These are phyloP conservation scores for Geosmithia putterillii DNA, from an alignment of 2,329 filamentous ascomycete genomes.

Conservation along the genomic window DNA sequence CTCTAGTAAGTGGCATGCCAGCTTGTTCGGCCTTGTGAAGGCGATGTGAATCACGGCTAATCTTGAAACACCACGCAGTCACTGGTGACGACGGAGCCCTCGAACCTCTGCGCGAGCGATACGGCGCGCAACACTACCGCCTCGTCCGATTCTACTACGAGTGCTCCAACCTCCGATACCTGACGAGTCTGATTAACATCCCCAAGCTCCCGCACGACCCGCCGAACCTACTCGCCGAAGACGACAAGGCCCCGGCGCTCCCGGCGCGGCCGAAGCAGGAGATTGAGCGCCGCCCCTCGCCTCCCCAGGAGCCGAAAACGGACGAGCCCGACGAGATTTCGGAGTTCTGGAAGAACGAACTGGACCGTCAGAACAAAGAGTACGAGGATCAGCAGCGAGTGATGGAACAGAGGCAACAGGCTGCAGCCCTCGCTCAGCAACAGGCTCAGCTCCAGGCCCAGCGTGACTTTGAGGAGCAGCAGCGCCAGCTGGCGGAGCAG, in stretches of 20 bases:
- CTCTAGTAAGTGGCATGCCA: constrained; percentile 51
- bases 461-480: constrained; percentile 92
- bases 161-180: constrained; percentile 91
- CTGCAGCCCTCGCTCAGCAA: constrained; percentile 70
- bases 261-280: constrained; percentile 70
- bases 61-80: background rate
- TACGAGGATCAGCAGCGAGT: constrained; percentile 91
- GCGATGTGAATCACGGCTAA: background rate
- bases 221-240: constrained; percentile 76
- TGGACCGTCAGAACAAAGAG: constrained; percentile 82
- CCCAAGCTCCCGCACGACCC: constrained; percentile 92
- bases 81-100: constrained; percentile 81
- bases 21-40: background rate
- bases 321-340: constrained; percentile 90
- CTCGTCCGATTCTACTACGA: constrained; percentile 98
- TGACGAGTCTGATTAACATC: constrained; percentile 91
- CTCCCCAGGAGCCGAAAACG: constrained; percentile 52
- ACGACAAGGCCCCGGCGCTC: constrained; percentile 71
- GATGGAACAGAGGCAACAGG: constrained; percentile 75
- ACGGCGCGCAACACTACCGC: constrained; percentile 92
- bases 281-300: constrained; percentile 56
- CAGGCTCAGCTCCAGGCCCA: constrained; percentile 76
- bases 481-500: constrained; percentile 75
- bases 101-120: constrained; percentile 74
- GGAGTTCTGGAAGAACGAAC: constrained; percentile 94